Conservation (phyloP, 257 asterid species). For the Echium plantagineum region DNA sequence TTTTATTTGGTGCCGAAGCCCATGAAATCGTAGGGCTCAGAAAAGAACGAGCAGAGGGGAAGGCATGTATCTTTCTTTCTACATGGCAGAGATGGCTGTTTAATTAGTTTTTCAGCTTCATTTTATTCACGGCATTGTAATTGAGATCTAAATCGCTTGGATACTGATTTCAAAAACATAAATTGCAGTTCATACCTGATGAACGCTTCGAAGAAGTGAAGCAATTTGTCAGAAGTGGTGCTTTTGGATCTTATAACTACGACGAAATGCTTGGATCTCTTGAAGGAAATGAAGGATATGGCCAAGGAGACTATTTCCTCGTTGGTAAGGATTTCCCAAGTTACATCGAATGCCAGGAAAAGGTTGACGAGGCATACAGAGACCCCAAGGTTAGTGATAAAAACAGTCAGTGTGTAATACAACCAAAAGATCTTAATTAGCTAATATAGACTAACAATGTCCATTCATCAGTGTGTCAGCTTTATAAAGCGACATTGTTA, state of each 20-base stretch:
- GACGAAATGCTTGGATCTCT: slow-evolving; percentile 59
- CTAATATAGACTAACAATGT: background rate
- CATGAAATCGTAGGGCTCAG: slow-evolving; percentile 68
- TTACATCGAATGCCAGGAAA: slow-evolving; percentile 81
- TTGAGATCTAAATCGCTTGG: background rate
- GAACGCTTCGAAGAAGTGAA: slow-evolving; percentile 60
- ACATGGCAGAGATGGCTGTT: background rate
- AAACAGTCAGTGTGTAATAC: background rate
- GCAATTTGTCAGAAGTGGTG: slow-evolving; percentile 52
- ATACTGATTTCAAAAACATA: background rate
- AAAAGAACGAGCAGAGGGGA: slow-evolving; percentile 71
- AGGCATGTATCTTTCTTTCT: slow-evolving; percentile 28
- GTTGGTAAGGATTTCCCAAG: slow-evolving; percentile 89
- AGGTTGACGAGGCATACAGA: slow-evolving; percentile 64
- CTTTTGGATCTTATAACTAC: slow-evolving; percentile 49
- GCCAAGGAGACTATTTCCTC: slow-evolving; percentile 76
- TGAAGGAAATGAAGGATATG: slow-evolving; percentile 85
- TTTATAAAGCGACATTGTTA: too few relatives aligned
- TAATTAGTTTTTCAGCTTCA: background rate
- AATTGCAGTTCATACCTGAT: slow-evolving; percentile 64
- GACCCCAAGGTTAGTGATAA: slow-evolving; percentile 42
- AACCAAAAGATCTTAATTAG: too few relatives aligned
- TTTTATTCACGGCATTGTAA: too few relatives aligned
- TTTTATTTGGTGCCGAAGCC: slow-evolving; percentile 86
- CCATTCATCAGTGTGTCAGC: slow-evolving; percentile 5